Percentiles rank a stretch among this genome's conserved stretches.
phyloP scores from a whole-genome alignment of 495 filamentous ascomycete genomes.

The Podospora sp. region DNA sequence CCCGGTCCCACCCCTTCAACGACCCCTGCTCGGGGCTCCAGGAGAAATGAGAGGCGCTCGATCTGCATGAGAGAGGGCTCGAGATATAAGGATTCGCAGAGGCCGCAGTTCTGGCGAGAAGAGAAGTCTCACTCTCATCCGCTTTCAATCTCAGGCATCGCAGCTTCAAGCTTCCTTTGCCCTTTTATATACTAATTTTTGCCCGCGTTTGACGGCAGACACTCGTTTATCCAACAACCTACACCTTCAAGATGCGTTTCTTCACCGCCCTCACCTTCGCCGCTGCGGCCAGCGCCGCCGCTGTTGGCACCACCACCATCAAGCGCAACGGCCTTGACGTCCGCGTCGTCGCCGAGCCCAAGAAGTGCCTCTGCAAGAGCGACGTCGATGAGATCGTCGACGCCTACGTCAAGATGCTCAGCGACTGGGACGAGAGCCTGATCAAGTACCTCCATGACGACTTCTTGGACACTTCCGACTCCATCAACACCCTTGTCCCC shows the following conservation, averaged over 20 bases:
- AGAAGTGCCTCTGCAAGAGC: constrained; percentile 25
- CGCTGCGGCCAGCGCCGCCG: constrained; percentile 6
- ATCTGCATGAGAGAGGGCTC: background rate
- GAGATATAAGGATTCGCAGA: background rate
- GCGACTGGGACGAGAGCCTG: constrained; percentile 30
- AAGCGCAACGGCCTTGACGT: constrained; percentile 7
- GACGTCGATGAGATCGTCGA: constrained; percentile 28
- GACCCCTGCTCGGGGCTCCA: background rate
- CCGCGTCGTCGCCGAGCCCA: background rate
- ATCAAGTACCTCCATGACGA: constrained; percentile 27
- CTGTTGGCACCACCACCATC: background rate
- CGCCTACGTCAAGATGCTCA: constrained; percentile 32
- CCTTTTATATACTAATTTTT: constrained; percentile 8
- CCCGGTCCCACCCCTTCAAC: background rate
- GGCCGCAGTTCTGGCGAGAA: background rate
- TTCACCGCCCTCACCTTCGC: constrained; percentile 7
- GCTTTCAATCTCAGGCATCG: background rate
- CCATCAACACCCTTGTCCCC: constrained; percentile 37
- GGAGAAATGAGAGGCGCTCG: background rate
- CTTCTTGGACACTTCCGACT: constrained; percentile 35
- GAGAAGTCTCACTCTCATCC: constrained; percentile 1
- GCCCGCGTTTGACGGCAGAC: constrained; percentile 15
- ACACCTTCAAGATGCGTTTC: constrained; percentile 13
- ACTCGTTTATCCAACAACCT: constrained; percentile 17
- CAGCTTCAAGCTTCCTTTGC: constrained; percentile 1